A percentile compares a stretch with the other conserved stretches of the same genome.
These are phyloP conservation scores for Colletotrichum lupini DNA, from an alignment of 2,329 filamentous ascomycete genomes.

Conservation along the genomic window DNA sequence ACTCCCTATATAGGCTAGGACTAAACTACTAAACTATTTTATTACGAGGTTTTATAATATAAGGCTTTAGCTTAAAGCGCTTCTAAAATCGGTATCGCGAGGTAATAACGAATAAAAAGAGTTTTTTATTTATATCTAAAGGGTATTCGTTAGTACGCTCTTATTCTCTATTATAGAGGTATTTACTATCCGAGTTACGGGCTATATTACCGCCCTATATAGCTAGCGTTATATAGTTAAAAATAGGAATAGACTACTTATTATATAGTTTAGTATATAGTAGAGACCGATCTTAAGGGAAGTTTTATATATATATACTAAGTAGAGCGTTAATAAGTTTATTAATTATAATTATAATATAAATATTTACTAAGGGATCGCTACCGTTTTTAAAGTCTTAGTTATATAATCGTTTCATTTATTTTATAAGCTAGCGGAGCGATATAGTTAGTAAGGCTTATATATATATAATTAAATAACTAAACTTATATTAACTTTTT, in stretches of 20 bases:
- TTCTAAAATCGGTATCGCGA: slow-evolving; percentile 41
- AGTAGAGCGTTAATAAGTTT: slow-evolving; percentile 33
- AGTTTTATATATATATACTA: slow-evolving; percentile 38
- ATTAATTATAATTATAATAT: neutral
- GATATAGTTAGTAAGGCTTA: slow-evolving; percentile 44
- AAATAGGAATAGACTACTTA: neutral
- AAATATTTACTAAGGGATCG: slow-evolving; percentile 27
- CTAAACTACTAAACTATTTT: slow-evolving; percentile 38
- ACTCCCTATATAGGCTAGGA: no score
- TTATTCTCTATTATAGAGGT: slow-evolving; percentile 39
- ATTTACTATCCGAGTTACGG: slow-evolving; percentile 14
- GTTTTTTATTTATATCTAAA: slow-evolving; percentile 42
- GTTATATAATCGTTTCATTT: slow-evolving; percentile 3
- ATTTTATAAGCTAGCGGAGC: slow-evolving; percentile 40
- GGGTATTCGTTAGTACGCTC: slow-evolving; percentile 42
- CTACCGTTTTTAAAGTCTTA: slow-evolving; percentile 30
- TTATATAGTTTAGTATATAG: slow-evolving; percentile 40
- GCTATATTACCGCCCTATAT: slow-evolving; percentile 39
- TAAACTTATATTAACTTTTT: slow-evolving; percentile 36
- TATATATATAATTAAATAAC: slow-evolving; percentile 40
- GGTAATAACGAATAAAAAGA: slow-evolving; percentile 37
- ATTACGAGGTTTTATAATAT: slow-evolving; percentile 48
- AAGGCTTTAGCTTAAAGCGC: slow-evolving; percentile 38
- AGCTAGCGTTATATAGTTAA: slow-evolving; percentile 36
- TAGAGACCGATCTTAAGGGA: no score